These are phyloP conservation scores for Gliomastix tumulicola DNA, from an alignment of 2,329 filamentous ascomycete species.

Conservation along the genomic window DNA sequence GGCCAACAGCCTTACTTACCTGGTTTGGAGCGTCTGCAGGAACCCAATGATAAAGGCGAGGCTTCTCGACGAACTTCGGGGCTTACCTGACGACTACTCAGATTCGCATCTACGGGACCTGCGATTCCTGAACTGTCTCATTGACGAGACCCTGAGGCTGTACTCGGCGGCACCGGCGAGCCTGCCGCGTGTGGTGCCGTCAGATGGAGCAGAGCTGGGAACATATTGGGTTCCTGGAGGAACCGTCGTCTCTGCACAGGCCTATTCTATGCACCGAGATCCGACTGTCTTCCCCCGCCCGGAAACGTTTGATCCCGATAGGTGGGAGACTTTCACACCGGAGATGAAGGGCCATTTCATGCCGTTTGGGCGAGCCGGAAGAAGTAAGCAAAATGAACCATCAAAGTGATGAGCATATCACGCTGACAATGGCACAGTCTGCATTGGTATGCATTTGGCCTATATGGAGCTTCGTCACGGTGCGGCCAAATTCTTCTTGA, in stretches of 20 bases:
- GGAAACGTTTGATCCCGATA: conserved; percentile 5
- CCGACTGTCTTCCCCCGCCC: conserved; percentile 30
- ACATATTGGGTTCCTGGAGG: conserved; percentile 31
- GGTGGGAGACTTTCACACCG: conserved; percentile 24
- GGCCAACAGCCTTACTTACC: conserved; percentile 39
- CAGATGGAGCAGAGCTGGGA: conserved; percentile 24
- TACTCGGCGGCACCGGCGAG: conserved; percentile 29
- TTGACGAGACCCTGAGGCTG: conserved; percentile 37
- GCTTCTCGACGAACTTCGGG: conserved; percentile 25
- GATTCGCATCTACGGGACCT: conserved; percentile 16
- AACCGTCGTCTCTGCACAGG: conserved; percentile 30
- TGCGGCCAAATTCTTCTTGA: conserved; percentile 42
- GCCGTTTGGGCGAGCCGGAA: conserved; percentile 6
- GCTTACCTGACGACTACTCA: conserved; percentile 17
- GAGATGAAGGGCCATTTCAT: conserved; percentile 22
- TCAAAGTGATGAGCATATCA: too few relatives aligned
- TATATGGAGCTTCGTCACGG: conserved; percentile 47
- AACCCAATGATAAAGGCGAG: conserved; percentile 16
- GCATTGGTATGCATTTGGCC: conserved; percentile 51
- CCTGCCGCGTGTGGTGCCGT: conserved; percentile 31
- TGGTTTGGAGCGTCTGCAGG: conserved; percentile 29
- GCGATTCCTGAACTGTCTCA: conserved; percentile 30
- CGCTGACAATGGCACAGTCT: too few relatives aligned
- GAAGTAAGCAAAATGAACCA: too few relatives aligned
- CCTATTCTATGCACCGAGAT: conserved; percentile 39